Conservation (phyloP, 768 basidiomycete genomes). For the Collybia sordida region DNA sequence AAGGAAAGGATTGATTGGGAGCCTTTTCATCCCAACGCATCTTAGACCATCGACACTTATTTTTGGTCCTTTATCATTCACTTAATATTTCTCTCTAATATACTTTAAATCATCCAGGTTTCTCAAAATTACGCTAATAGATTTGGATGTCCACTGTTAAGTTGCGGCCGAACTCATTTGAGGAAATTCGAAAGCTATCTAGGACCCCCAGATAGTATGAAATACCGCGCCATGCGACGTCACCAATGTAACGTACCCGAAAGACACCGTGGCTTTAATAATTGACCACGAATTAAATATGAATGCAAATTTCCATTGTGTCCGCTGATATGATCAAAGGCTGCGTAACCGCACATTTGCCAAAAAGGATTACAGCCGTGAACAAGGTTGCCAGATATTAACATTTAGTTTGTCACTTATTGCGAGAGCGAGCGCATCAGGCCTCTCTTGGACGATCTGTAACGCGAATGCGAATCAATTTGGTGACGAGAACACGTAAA, state of each 20-base stretch:
- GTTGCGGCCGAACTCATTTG: no score
- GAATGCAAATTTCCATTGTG: no score
- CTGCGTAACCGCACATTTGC: no score
- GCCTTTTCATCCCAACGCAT: slow-evolving; percentile 33
- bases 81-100: not conserved
- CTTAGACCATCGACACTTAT: slow-evolving; percentile 32
- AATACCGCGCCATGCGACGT: no score
- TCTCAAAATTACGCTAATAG: not conserved
- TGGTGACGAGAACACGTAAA: not conserved
- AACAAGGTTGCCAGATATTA: not conserved
- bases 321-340: no score
- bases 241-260: no score
- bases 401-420: slow-evolving; percentile 20
- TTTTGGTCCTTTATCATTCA: slow-evolving; percentile 16
- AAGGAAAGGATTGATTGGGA: slow-evolving; percentile 39
- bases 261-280: no score
- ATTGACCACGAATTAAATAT: no score
- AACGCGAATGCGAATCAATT: not conserved
- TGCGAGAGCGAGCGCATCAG: slow-evolving; percentile 22
- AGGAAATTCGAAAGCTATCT: no score
- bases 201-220: no score
- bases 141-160: no score
- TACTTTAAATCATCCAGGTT: not conserved
- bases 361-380: slow-evolving; percentile 10
- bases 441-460: slow-evolving; percentile 29